phyloP scores from a whole-genome alignment of 208 protist genomes.

The Trichomonas gallinae region DNA sequence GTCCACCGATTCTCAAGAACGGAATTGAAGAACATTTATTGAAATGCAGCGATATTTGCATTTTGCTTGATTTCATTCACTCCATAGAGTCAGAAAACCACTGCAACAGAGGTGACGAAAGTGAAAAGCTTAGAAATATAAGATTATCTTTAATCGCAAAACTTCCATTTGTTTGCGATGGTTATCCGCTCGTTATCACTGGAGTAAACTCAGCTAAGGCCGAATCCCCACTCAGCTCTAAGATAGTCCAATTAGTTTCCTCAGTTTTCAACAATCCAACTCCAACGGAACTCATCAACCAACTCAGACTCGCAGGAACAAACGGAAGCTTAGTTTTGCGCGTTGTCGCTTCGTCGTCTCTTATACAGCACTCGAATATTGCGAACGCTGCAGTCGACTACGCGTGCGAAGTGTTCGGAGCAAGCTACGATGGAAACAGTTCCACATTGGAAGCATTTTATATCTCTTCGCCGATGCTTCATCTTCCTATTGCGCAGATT shows the following conservation, averaged over 20 bases:
- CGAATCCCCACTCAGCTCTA: neutral
- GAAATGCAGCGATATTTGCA: neutral
- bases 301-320: neutral
- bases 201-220: neutral
- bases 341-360: neutral
- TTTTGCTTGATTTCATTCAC: neutral
- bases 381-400: neutral
- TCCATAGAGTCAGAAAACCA: neutral
- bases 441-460: neutral
- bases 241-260: neutral
- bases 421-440: neutral
- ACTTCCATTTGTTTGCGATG: neutral
- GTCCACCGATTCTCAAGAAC: neutral
- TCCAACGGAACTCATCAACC: neutral
- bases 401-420: neutral
- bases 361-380: neutral
- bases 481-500: neutral
- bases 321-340: neutral
- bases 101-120: neutral
- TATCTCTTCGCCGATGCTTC: neutral
- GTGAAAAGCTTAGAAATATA: neutral
- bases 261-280: neutral
- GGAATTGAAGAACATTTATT: neutral
- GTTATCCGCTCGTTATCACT: neutral
- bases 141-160: neutral